Evolutionary conservation across 2,329 filamentous ascomycete genomes (phyloP), one percentile per base, ranked within the genome.

Genomic region (Fusarium avenaceum): DNA sequence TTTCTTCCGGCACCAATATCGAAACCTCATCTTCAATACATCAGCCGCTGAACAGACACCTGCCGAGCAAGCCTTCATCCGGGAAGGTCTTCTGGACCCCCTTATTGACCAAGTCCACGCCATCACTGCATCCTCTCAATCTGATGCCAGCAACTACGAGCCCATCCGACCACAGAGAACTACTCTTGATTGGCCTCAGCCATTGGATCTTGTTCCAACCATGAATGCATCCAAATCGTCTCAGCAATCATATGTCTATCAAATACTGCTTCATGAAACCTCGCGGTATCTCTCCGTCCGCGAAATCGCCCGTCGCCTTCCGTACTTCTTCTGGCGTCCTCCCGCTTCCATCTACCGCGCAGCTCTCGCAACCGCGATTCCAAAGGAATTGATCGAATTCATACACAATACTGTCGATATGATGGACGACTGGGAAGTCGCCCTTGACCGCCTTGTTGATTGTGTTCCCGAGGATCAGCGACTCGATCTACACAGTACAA

Each of bases 1-100:
- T 72, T 93, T 90, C 77, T 86, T 98, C 48, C 93, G 97, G 74
- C 88, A 87, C 71, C 85, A 87, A 46, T 92, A 95, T 75, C 72
- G 77, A 19, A 76, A 76, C 30, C 71, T 76, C 7, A 74, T 81
- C 26, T 70, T 81, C 40, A 67, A 69, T 40, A 65, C 73, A 3
- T 72, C 71, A 9, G 22, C 66, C 30, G 22, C 70, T 5, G 65
- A 67, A 8, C 70, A 74, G 6, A 74, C 74, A 5, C 40, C 62
- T 20, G 54, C 50, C n/a, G 72, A 74, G 26, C 52, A 61, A 22
- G 55, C 48, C 22, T 62, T 68, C 39, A 61, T 74, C 11, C 54
- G 33, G 26, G 57, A 63, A 28, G 66, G 71, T 20, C 53, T 74
- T 24, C 28, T 73, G 13, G 17, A 7, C 3, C 72, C 72, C 2